phyloP scores from a whole-genome alignment of 2,329 filamentous ascomycete species.

The Aspergillus pseudoviridinutans region DNA sequence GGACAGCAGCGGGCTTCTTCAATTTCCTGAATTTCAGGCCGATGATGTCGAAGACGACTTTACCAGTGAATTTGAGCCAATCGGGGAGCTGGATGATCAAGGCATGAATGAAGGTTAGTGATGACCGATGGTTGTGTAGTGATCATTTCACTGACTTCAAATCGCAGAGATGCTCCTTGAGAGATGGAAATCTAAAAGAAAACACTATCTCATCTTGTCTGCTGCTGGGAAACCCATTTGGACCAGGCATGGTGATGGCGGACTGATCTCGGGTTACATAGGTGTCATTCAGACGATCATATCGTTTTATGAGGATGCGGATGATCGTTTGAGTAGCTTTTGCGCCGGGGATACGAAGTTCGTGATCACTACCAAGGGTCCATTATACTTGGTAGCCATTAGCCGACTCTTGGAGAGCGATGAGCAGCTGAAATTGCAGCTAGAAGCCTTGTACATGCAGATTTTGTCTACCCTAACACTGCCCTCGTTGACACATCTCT shows the following conservation, averaged over 20 bases:
- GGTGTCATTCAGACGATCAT: constrained; percentile 96
- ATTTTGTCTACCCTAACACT: constrained; percentile 93
- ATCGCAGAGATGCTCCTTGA: constrained; percentile 50
- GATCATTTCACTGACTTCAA: constrained; percentile 7
- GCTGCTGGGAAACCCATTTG: constrained; percentile 97
- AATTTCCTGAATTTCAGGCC: constrained; percentile 32
- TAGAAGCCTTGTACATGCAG: constrained; percentile 96
- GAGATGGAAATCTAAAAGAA: constrained; percentile 86
- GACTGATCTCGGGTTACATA: constrained; percentile 87
- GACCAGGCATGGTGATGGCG: constrained; percentile 87
- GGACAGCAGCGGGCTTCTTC: constrained; percentile 30
- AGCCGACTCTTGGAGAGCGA: constrained; percentile 92
- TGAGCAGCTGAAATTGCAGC: constrained; percentile 75
- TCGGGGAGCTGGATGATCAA: constrained; percentile 57
- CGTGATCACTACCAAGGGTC: constrained; percentile 77
- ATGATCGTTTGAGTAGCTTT: constrained; percentile 76
- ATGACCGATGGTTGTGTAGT: not conserved
- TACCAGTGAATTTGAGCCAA: constrained; percentile 67
- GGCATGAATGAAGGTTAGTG: constrained; percentile 54
- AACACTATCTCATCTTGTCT: constrained; percentile 95
- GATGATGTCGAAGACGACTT: constrained; percentile 64
- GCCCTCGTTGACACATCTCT: constrained; percentile 79
- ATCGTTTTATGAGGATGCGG: constrained; percentile 83
- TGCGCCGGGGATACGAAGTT: constrained; percentile 84
- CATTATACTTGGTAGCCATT: constrained; percentile 89